Evolutionary conservation across 2,329 filamentous ascomycete species (phyloP).

Genomic region (Penicillium janthinellum): DNA sequence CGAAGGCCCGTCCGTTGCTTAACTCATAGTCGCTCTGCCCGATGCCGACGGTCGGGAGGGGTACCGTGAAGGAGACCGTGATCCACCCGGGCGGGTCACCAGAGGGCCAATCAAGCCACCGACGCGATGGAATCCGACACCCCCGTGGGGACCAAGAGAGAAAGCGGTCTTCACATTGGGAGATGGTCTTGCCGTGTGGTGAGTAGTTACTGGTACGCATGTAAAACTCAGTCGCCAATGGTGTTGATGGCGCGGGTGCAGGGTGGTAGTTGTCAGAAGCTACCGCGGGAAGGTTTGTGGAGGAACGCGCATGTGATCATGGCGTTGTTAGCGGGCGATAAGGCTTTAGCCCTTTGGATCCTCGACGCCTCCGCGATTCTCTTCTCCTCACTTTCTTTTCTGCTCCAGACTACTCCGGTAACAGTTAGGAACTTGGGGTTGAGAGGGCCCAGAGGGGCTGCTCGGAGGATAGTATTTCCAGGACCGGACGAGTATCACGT

Average conservation of each 20-base stretch:
- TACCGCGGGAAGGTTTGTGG: not conserved
- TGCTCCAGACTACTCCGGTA: too few relatives aligned
- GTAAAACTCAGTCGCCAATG: not conserved
- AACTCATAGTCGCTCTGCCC: not conserved
- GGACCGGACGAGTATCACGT: not conserved
- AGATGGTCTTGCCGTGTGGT: not conserved
- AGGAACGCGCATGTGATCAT: not conserved
- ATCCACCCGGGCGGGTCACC: not conserved
- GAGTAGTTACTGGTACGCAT: not conserved
- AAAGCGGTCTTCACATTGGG: slow-evolving; percentile 1
- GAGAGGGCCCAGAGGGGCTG: not conserved
- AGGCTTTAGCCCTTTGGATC: not conserved
- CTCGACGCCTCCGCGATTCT: slow-evolving; percentile 1
- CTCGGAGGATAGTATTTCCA: not conserved
- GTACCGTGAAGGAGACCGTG: not conserved
- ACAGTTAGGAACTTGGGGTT: not conserved
- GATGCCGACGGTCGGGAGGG: slow-evolving; percentile 1
- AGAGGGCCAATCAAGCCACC: slow-evolving; percentile 4
- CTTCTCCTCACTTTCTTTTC: not conserved
- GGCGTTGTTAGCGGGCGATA: not conserved
- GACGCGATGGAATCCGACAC: slow-evolving; percentile 2
- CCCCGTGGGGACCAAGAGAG: slow-evolving; percentile 2
- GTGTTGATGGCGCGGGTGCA: not conserved
- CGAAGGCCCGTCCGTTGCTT: not conserved
- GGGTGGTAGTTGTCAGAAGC: slow-evolving; percentile 2